Percentiles rank a stretch among this genome's conserved stretches.
phyloP scores from a whole-genome alignment of 2,329 filamentous ascomycete species.

The Periconia macrospinosa region DNA sequence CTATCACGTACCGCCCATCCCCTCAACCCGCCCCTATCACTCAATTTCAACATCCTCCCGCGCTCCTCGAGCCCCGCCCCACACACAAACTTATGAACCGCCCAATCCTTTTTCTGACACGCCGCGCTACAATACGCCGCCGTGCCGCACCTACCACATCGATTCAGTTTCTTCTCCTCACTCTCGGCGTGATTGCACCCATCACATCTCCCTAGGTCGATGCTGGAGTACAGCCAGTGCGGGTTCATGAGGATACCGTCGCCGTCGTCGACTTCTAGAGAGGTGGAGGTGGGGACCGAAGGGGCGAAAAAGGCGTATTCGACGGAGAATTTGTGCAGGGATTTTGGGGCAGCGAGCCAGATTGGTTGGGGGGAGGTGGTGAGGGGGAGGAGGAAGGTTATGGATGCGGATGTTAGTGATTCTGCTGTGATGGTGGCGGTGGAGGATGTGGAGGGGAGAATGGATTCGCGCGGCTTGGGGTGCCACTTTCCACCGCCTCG shows the following conservation, averaged over 20 bases:
- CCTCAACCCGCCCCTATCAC: background rate
- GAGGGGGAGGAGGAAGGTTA: background rate
- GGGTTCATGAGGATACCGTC: background rate
- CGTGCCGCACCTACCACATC: background rate
- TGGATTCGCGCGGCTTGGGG: background rate
- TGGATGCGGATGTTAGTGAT: background rate
- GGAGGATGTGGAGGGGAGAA: background rate
- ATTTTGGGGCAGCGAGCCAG: background rate
- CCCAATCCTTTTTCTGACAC: background rate
- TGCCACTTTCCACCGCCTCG: background rate
- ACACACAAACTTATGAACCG: background rate
- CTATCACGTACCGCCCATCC: background rate
- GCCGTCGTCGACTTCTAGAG: background rate
- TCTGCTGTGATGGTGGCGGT: background rate
- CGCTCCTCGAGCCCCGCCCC: background rate
- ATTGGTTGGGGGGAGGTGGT: background rate
- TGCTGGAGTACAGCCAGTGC: background rate
- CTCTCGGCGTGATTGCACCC: background rate
- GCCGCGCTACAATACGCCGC: background rate
- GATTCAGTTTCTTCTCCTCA: background rate
- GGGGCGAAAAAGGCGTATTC: background rate
- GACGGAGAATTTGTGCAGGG: background rate
- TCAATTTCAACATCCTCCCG: background rate
- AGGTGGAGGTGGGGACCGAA: background rate
- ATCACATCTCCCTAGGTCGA: background rate